Evolutionary conservation across 768 basidiomycete genomes (phyloP).

Genomic region (Naganishia onofrii): DNA sequence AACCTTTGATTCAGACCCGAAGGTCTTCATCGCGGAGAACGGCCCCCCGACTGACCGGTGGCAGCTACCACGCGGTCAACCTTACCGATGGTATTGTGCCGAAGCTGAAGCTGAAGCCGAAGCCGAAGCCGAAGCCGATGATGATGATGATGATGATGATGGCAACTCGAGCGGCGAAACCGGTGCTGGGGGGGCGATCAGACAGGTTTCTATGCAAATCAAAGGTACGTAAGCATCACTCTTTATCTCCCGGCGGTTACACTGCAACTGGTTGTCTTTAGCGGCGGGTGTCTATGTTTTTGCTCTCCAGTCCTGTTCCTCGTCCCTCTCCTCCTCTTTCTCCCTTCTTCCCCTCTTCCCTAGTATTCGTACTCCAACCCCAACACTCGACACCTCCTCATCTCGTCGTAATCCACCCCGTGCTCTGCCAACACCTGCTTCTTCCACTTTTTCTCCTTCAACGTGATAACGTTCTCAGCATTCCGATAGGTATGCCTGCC

Average conservation of each 20-base stretch:
- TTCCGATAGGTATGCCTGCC: constrained; percentile 7
- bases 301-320: background rate
- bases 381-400: background rate
- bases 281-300: background rate
- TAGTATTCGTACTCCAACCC: background rate
- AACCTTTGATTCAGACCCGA: background rate
- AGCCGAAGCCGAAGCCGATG: no score
- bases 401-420: background rate
- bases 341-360: no score
- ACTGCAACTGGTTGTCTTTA: no score
- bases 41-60: background rate
- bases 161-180: background rate
- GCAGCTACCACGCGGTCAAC: background rate
- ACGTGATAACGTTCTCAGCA: background rate
- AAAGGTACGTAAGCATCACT: background rate
- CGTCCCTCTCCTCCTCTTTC: no score
- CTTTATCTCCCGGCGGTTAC: background rate
- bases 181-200: no score
- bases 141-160: no score
- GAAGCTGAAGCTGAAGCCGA: no score
- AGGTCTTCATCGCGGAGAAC: background rate
- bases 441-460: background rate
- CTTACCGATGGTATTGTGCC: background rate
- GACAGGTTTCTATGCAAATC: background rate
- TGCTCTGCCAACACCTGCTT: background rate